Base-by-base conservation (phyloP, 2,329 filamentous ascomycete species). In the Diatrype stigma region DNA sequence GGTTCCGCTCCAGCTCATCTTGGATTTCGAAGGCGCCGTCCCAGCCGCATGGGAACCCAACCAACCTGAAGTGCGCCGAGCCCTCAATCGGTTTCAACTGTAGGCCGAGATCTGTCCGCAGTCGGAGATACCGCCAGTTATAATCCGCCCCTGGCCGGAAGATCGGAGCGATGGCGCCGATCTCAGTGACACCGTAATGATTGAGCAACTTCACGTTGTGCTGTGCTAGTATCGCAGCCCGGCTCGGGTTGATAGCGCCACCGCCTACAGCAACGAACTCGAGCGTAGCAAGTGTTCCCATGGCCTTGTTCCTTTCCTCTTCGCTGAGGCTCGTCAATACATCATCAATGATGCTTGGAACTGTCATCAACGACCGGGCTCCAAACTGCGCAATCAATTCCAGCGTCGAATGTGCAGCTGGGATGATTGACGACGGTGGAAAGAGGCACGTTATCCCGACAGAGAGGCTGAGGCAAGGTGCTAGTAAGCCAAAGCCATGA, bases 181-280 rank as follows among this genome's bases (percentile, higher is more conserved):
- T 60, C 50, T 71, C 69, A 1, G 68, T 71, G 3, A 62, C 60
- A 2, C 69, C 69, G 46, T 66, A 70, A 49, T 67, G 63, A 51
- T 69, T 70, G 23, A 71, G 55, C 1, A 71, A 48, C 37, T 59
- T 64, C 17, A 69, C 56, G 1, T 56, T 53, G 7, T 53, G 53
- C 3, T 55, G 44, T 4, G 51, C 54, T 6, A 70, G 53, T 6
- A 17, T 46, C 3, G 54, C 54, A 16, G 62, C 67, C 11, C 63
- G 58, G 2, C 52, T 56, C 1, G 57, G 42, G 6, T 63, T 64
- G 1, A 70, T 53, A 1, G 62, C 60, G 6, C 64, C 68, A 1
- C 68, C 68, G 2, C 68, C 68, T 6, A 61, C 54, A 3, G 60
- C 67, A 11, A 70, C 59, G 51, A 70, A 70, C 21, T 64, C 52